Percentiles rank a stretch among this genome's conserved stretches.
Evolutionary conservation across 208 protist species (phyloP).

Genomic region (Balamuthia mandrillaris): DNA sequence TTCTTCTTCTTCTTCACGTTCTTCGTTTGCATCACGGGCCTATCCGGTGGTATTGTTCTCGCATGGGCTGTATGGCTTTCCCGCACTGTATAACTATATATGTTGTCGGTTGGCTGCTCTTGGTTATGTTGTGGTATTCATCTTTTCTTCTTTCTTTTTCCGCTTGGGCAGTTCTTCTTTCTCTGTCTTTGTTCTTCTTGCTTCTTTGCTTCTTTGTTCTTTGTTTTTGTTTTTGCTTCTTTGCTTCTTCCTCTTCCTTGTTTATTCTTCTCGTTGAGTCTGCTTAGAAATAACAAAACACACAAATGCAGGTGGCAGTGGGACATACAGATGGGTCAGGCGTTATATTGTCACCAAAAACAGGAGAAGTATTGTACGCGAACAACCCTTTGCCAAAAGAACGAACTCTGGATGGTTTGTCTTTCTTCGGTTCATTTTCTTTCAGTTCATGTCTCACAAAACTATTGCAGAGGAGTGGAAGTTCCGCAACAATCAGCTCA

Average conservation of each 20-base stretch:
- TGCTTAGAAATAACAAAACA: not conserved
- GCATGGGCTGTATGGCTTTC: slow-evolving; percentile 19
- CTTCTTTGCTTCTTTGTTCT: too few relatives aligned
- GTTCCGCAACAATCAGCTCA: not conserved
- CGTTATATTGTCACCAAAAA: not conserved
- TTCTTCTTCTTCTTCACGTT: too few relatives aligned
- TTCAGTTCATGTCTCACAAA: not conserved
- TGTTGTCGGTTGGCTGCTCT: not conserved
- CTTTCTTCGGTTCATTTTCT: too few relatives aligned
- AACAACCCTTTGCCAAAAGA: not conserved
- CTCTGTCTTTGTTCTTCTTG: too few relatives aligned
- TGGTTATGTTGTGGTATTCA: slow-evolving; percentile 15
- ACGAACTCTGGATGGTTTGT: not conserved
- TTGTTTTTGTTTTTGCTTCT: too few relatives aligned
- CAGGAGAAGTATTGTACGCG: not conserved
- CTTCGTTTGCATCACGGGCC: too few relatives aligned
- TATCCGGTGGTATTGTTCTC: slow-evolving; percentile 1
- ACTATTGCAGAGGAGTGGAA: not conserved
- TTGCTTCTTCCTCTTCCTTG: not conserved
- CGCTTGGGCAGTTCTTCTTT: not conserved
- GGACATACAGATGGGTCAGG: slow-evolving; percentile 17
- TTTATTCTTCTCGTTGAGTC: not conserved
- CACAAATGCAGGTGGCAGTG: slow-evolving; percentile 26
- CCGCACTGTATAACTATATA: slow-evolving; percentile 1
- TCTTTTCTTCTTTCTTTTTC: not conserved